These are phyloP conservation scores for Betula pendula DNA, from an alignment of 306 rosid species.

Conservation along the genomic window DNA sequence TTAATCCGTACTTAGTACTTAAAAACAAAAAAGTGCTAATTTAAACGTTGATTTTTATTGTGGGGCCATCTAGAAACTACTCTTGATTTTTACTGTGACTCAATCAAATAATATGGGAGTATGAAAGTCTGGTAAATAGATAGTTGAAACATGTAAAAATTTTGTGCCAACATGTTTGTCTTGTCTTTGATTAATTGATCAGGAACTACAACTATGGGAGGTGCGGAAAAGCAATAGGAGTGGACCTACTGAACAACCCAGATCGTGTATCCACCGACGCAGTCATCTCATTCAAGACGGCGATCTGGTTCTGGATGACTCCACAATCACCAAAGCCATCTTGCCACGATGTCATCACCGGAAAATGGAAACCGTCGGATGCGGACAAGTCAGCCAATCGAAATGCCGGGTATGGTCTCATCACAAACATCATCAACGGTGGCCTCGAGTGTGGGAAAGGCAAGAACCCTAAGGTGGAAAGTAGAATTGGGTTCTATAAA, in stretches of 20 bases:
- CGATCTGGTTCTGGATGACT: conserved; percentile 84
- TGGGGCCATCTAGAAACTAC: no score
- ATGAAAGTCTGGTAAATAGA: no score
- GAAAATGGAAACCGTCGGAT: conserved; percentile 47
- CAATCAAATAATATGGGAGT: no score
- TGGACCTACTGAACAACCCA: conserved; percentile 49
- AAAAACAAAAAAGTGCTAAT: no score
- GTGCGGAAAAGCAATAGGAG: conserved; percentile 41
- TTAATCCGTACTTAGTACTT: no score
- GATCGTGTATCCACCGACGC: conserved; percentile 51
- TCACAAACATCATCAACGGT: conserved; percentile 47
- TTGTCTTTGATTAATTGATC: conserved; percentile 1
- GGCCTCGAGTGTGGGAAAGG: conserved; percentile 47
- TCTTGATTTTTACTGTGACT: no score
- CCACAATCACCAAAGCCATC: conserved; percentile 65
- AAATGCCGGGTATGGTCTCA: conserved; percentile 37
- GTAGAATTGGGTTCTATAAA: conserved; percentile 44
- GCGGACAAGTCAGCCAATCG: conserved; percentile 38
- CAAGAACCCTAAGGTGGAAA: conserved; percentile 9
- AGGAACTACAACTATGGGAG: conserved; percentile 66
- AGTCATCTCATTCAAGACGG: conserved; percentile 53
- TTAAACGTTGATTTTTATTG: no score
- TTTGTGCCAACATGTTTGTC: conserved; percentile 45
- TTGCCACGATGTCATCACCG: conserved; percentile 58
- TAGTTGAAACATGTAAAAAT: no score